A percentile compares a stretch with the other conserved stretches of the same genome.
These are phyloP conservation scores for Paecilomyces dactylethromorphus DNA, from an alignment of 2,329 filamentous ascomycete genomes.

Conservation along the genomic window DNA sequence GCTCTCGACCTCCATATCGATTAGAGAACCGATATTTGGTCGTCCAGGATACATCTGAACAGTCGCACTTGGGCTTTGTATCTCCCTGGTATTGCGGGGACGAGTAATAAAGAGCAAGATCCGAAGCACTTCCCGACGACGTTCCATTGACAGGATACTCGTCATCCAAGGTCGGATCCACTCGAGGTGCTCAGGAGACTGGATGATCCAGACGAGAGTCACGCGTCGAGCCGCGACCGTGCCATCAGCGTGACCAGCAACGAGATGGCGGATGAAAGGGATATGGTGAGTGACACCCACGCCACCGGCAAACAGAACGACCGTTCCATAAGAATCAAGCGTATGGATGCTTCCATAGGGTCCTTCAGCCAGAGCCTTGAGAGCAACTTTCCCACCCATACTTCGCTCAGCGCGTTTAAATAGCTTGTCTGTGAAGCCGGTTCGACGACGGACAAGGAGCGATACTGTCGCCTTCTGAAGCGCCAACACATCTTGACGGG, in stretches of 20 bases:
- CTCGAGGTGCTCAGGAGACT: constrained; percentile 79
- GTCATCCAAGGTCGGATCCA: constrained; percentile 89
- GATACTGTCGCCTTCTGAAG: constrained; percentile 57
- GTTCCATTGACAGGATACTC: constrained; percentile 68
- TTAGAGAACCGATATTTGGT: constrained; percentile 72
- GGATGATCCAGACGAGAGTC: constrained; percentile 86
- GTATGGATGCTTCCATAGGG: constrained; percentile 80
- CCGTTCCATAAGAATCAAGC: constrained; percentile 86
- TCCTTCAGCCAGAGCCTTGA: constrained; percentile 76
- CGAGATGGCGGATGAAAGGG: constrained; percentile 73
- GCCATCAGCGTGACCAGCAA: constrained; percentile 61
- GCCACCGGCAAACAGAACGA: constrained; percentile 83
- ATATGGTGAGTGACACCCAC: constrained; percentile 95
- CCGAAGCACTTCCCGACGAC: constrained; percentile 72
- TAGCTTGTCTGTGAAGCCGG: constrained; percentile 78
- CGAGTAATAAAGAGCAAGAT: constrained; percentile 88
- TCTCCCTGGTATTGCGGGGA: constrained; percentile 75
- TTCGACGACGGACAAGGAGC: constrained; percentile 80
- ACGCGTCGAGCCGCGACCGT: constrained; percentile 75
- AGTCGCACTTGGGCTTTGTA: constrained; percentile 66
- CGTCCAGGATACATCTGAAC: constrained; percentile 91
- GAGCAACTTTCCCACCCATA: constrained; percentile 49
- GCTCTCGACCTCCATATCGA: constrained; percentile 72
- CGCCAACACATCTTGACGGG: constrained; percentile 46
- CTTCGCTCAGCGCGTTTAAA: constrained; percentile 60